A percentile compares a stretch with the other conserved stretches of the same genome.
These are phyloP conservation scores for Soucietia sequanensis DNA, from an alignment of 805 yeast species.

Conservation along the genomic window DNA sequence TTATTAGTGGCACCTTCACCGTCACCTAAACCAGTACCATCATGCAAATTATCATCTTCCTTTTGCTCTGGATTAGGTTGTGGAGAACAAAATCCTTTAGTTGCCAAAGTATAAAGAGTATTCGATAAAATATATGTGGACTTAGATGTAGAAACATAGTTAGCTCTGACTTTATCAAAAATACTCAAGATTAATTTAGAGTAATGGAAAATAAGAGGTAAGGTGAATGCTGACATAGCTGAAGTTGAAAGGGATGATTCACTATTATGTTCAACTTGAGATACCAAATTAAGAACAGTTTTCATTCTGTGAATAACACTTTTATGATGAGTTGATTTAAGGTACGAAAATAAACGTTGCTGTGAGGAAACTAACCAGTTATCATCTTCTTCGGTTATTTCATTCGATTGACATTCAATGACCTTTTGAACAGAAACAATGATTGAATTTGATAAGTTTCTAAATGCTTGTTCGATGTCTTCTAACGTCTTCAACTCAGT, in stretches of 20 bases:
- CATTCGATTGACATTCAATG: slow-evolving; percentile 33
- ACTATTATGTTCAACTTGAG: slow-evolving; percentile 34
- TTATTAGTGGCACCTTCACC: slow-evolving; percentile 84
- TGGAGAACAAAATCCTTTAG: slow-evolving; percentile 91
- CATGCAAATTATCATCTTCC: slow-evolving; percentile 60
- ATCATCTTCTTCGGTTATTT: slow-evolving; percentile 45
- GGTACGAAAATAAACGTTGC: slow-evolving; percentile 37
- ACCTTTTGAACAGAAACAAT: slow-evolving; percentile 68
- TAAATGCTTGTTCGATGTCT: slow-evolving; percentile 46
- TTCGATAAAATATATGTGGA: slow-evolving; percentile 60
- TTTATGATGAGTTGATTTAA: slow-evolving; percentile 42
- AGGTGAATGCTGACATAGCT: slow-evolving; percentile 53
- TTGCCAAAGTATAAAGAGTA: slow-evolving; percentile 59
- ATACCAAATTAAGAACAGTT: slow-evolving; percentile 32
- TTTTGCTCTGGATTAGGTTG: slow-evolving; percentile 68
- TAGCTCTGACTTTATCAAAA: slow-evolving; percentile 40
- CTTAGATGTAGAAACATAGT: slow-evolving; percentile 55
- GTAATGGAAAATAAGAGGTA: slow-evolving; percentile 67
- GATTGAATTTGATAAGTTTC: slow-evolving; percentile 55
- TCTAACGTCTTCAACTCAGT: slow-evolving; percentile 19
- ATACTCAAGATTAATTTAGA: slow-evolving; percentile 45
- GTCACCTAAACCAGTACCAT: slow-evolving; percentile 91
- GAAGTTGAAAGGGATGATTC: slow-evolving; percentile 37
- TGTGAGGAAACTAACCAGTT: slow-evolving; percentile 64
- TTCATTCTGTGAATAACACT: slow-evolving; percentile 35